Base-by-base conservation (phyloP, 1,139 yeast species). In the Debaryomyces singareniensis region DNA sequence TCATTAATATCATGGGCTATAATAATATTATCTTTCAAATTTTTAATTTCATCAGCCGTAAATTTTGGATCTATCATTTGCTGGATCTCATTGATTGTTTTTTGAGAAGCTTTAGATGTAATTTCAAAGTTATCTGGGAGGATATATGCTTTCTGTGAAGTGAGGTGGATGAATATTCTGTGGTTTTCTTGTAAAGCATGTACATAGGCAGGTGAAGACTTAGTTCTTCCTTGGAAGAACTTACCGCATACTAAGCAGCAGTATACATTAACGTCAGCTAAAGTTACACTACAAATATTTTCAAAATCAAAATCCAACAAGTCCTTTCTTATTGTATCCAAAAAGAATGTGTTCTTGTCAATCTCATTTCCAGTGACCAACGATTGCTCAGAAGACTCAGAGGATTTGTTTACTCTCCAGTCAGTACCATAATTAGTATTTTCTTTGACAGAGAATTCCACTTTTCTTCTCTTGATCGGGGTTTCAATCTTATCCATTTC, bases 181-280 rank as follows among this genome's bases (percentile, higher is more conserved):
- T 82, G 91, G 38, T 68, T 66, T 3, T 57, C 66, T 34, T 75
- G 69, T 16, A 84, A 63, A 3, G 87, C 65, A 49, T 84, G 95
- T 25, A 61, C 50, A 44, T 76, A 81, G 0, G 91, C 89, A 13
- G 79, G 79, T 0, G 91, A 73, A 10, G 69, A 51, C 33, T 53
- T 55, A 1, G 77, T 71, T 15, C 87, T 61, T 0, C 95, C 95
- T 43, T 77, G 82, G 33, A 75, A 69, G 54, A 75, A 84, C 44
- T 71, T 77, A 25, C 93, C 93, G 53, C 95, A 84, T 1, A 68
- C 69, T 21, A 84, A 54, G 45, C 95, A 84, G 24, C 85, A 77
- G 46, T 82, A 80, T 1, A 83, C 71, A 43, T 81, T 79, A 20
- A 68, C 56, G 26, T 66, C 68, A 1, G 84, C 64, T 12, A 83